Evolutionary conservation across 345 rosid species (phyloP).

Genomic region (Linum trigynum): DNA sequence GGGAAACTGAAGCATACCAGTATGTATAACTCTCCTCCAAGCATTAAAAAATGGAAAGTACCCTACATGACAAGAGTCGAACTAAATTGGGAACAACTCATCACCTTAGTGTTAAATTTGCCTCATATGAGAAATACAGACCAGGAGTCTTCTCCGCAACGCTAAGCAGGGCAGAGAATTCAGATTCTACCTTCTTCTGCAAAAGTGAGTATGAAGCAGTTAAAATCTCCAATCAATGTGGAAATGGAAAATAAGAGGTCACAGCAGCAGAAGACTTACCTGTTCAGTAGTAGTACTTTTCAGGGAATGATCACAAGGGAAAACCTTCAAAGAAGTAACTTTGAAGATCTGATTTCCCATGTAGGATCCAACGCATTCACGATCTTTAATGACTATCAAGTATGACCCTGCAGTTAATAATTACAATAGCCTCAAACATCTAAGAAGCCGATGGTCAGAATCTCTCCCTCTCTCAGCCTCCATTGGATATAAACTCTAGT

Average conservation of each 20-base stretch:
- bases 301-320: slow-evolving; percentile 80
- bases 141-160: slow-evolving; percentile 73
- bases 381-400: slow-evolving; percentile 64
- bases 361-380: slow-evolving; percentile 72
- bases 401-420: slow-evolving; percentile 51
- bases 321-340: slow-evolving; percentile 63
- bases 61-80: not conserved
- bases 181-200: slow-evolving; percentile 83
- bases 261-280: slow-evolving; percentile 28
- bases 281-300: slow-evolving; percentile 64
- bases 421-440: not conserved
- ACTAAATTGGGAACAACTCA: not conserved
- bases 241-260: not conserved
- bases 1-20: not conserved
- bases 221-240: slow-evolving; percentile 9
- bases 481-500: too few relatives aligned
- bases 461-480: too few relatives aligned
- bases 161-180: slow-evolving; percentile 58
- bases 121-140: slow-evolving; percentile 78
- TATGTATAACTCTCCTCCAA: not conserved
- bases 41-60: too few relatives aligned
- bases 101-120: slow-evolving; percentile 86
- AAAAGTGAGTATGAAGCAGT: slow-evolving; percentile 9
- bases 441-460: not conserved
- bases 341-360: slow-evolving; percentile 79